These are phyloP conservation scores for Cenchrus purpureus DNA, from an alignment of 176 grass and related monocot genomes.

Conservation along the genomic window DNA sequence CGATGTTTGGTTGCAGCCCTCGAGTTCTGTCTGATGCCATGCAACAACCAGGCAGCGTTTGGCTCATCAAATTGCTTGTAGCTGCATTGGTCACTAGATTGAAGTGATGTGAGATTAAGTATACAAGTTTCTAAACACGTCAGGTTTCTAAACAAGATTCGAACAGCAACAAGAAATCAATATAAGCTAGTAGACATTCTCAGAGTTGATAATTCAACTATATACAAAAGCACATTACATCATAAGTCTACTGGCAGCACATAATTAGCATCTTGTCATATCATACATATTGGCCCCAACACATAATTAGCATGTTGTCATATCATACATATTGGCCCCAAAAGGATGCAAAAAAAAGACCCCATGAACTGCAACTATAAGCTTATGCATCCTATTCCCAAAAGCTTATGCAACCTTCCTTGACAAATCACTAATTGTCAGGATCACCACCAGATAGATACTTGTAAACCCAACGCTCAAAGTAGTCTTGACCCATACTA, in stretches of 20 bases:
- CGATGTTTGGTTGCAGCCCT: not conserved
- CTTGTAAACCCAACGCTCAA: slow-evolving; percentile 7
- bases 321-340: not conserved
- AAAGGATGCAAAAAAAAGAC: not conserved
- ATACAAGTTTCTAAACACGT: not conserved
- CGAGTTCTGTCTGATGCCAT: rapidly evolving
- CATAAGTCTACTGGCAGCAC: not conserved
- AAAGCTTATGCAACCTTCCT: not conserved
- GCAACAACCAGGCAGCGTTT: not conserved
- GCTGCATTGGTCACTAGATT: not conserved
- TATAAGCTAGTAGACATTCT: not conserved
- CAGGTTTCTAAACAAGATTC: not conserved
- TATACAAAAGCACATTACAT: not conserved
- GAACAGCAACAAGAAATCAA: not conserved
- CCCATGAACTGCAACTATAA: not conserved
- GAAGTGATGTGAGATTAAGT: not conserved
- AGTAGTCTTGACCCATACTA: slow-evolving; percentile 10
- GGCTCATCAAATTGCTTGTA: not conserved
- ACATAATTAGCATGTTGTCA: not conserved
- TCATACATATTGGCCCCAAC: too few species aligned
- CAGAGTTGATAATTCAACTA: not conserved
- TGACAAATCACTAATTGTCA: not conserved
- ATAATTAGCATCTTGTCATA: not conserved
- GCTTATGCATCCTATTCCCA: not conserved
- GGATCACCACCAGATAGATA: not conserved